Evolutionary conservation across 257 asterid genomes (phyloP), one percentile per base, ranked within the genome.

Genomic region (Solanum pimpinellifolium): DNA sequence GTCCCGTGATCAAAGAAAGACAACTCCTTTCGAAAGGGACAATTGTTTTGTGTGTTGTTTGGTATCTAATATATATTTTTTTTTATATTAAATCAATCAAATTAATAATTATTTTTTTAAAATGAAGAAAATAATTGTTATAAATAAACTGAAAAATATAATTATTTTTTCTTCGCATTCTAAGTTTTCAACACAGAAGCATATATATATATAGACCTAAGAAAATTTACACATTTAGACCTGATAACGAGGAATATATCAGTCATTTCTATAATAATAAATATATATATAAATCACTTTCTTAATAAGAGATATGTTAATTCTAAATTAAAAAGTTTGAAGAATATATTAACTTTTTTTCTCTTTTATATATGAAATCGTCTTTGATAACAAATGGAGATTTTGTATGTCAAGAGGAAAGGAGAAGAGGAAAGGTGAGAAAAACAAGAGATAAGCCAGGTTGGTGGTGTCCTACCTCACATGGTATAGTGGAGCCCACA

Each of bases 381-480:
- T 18, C 4, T 31, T 70, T 2, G 4, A 33, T 33, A 70, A 33
- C 3, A 3, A 16, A 21, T 2, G 13, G 2, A 3, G 3, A 25
- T 47, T 15, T 31, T 31, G 25, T 70, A 1, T 56, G 25, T 59
- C 8, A 10, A 41, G 31, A 52, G 31, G 27, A 52, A 23, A 9
- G n/a, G 23, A 83, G 85, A 73, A 86, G 65, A 84, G 80, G 84
- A 29, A 29, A 29, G 39, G 10, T 7, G 21, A 18, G 89, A 78
- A 42, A 85, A 87, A 77, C 87, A 66, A 89, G 92, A 88, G 93
- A 88, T 9, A 87, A 87, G 93, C 95, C 94, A 91, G 94, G 95
- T 86, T 91, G 95, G 95, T 93, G 93, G 95, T 91, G 93, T 93
- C 98, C 95, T 91, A 94, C 94, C 91, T 91, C 96, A 93, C 98